Percentiles rank a stretch among this genome's conserved stretches.
phyloP scores from a whole-genome alignment of 1,139 yeast genomes.

The Taiozyma sp. region DNA sequence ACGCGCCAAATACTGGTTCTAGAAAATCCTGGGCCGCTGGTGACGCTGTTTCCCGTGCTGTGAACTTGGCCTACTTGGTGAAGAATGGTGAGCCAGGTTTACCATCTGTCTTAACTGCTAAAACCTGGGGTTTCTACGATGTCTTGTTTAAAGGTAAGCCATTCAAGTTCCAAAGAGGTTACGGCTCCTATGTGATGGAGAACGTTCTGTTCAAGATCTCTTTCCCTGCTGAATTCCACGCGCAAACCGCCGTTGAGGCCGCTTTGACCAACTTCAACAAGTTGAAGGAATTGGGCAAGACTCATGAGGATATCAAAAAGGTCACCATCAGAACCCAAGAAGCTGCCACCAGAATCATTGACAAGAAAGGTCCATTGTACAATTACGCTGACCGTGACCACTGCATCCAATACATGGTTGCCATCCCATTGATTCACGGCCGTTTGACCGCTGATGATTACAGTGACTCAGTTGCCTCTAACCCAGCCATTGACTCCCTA shows the following conservation, averaged over 20 bases:
- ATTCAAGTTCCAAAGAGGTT: conserved; percentile 46
- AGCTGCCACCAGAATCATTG: conserved; percentile 54
- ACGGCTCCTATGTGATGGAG: conserved; percentile 59
- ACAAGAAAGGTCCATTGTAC: conserved; percentile 51
- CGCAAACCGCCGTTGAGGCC: conserved; percentile 61
- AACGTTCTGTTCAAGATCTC: conserved; percentile 54
- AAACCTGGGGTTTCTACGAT: conserved; percentile 58
- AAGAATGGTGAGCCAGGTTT: conserved; percentile 49
- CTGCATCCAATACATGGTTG: conserved; percentile 58
- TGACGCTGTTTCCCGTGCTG: conserved; percentile 57
- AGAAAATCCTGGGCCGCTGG: conserved; percentile 67
- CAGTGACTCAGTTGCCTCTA: conserved; percentile 42
- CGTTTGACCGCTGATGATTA: conserved; percentile 53
- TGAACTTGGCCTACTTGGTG: conserved; percentile 46
- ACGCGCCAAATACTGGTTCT: conserved; percentile 57
- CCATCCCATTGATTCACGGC: conserved; percentile 48
- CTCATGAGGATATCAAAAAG: conserved; percentile 42
- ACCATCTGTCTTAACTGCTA: conserved; percentile 51
- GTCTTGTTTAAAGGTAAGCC: conserved; percentile 47
- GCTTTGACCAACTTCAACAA: conserved; percentile 39
- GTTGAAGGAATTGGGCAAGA: conserved; percentile 35
- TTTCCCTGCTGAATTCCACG: conserved; percentile 63
- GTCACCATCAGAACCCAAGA: conserved; percentile 51
- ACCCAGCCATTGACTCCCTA: conserved; percentile 45
- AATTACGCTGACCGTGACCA: conserved; percentile 61